Conservation (phyloP, 1,284 basidiomycete genomes). For the Boletus mariae region DNA sequence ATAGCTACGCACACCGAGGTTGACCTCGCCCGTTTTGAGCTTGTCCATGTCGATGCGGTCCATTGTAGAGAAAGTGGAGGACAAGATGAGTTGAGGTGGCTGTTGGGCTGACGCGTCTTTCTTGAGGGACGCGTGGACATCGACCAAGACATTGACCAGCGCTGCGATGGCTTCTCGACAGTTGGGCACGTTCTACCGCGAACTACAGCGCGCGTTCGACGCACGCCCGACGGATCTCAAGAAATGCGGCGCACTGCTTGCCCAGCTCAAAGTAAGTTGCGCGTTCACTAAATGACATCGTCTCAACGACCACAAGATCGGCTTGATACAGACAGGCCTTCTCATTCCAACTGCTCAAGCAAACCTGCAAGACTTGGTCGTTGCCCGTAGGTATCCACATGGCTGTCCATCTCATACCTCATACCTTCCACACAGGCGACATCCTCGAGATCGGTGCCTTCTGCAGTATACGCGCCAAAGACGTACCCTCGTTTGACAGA, state of each 20-base stretch:
- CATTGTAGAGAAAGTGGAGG: slow-evolving; percentile 40
- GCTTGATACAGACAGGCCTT: slow-evolving; percentile 74
- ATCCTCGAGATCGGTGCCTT: slow-evolving; percentile 95
- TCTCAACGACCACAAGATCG: slow-evolving; percentile 50
- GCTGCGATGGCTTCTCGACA: slow-evolving; percentile 48
- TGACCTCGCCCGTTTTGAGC: slow-evolving; percentile 90
- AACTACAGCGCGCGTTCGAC: slow-evolving; percentile 60
- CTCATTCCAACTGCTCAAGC: slow-evolving; percentile 61
- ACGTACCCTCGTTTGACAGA: slow-evolving; percentile 90
- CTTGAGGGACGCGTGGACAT: slow-evolving; percentile 20
- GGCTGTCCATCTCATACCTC: background rate
- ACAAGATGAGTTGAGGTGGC: slow-evolving; percentile 15
- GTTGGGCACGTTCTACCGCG: slow-evolving; percentile 53
- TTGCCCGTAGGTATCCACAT: slow-evolving; percentile 56
- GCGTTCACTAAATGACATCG: background rate
- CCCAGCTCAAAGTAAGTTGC: slow-evolving; percentile 65
- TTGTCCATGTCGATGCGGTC: slow-evolving; percentile 69
- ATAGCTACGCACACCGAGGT: slow-evolving; percentile 75
- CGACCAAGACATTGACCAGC: slow-evolving; percentile 14
- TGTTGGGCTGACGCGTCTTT: slow-evolving; percentile 60
- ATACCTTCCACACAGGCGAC: slow-evolving; percentile 57
- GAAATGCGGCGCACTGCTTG: slow-evolving; percentile 57
- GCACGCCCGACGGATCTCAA: slow-evolving; percentile 62
- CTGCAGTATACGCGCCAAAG: slow-evolving; percentile 84
- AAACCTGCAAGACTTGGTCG: slow-evolving; percentile 58